Conservation (phyloP, 2,329 filamentous ascomycete species). For the Xylariales sp. region DNA sequence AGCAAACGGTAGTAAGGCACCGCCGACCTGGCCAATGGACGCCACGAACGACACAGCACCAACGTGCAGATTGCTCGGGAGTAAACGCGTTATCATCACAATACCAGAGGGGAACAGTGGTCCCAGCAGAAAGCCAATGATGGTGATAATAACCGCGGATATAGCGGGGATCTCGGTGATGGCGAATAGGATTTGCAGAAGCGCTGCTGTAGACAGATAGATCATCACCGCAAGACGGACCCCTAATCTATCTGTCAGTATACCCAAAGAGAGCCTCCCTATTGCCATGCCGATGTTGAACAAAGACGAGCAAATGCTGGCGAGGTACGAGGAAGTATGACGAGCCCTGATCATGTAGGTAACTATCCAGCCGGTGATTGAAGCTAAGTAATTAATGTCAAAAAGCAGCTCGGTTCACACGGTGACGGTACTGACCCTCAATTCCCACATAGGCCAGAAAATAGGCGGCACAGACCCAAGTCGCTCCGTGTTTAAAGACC, state of each 20-base stretch:
- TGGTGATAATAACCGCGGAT: conserved; percentile 26
- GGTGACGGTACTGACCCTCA: conserved; percentile 22
- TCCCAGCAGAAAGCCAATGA: conserved; percentile 34
- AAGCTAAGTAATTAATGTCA: conserved; percentile 14
- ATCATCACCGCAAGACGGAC: conserved; percentile 20
- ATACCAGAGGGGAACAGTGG: conserved; percentile 38
- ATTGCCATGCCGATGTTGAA: conserved; percentile 41
- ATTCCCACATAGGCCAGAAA: conserved; percentile 40
- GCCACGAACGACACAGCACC: conserved; percentile 38
- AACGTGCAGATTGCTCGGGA: conserved; percentile 36
- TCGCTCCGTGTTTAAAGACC: conserved; percentile 28
- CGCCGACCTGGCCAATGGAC: conserved; percentile 38
- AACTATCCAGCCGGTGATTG: conserved; percentile 41
- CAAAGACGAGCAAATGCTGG: conserved; percentile 35
- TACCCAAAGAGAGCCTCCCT: conserved; percentile 30
- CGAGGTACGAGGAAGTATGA: conserved; percentile 28
- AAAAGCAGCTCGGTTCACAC: not conserved
- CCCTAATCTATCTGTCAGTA: conserved; percentile 27
- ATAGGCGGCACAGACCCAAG: conserved; percentile 37
- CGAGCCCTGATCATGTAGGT: conserved; percentile 39
- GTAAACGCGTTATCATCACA: conserved; percentile 29
- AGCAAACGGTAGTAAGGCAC: conserved; percentile 35
- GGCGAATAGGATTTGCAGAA: conserved; percentile 16
- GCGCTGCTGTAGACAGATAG: conserved; percentile 20
- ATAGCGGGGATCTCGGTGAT: conserved; percentile 14